Conservation (phyloP, 208 protist species). For the Naegleria gruberi region DNA sequence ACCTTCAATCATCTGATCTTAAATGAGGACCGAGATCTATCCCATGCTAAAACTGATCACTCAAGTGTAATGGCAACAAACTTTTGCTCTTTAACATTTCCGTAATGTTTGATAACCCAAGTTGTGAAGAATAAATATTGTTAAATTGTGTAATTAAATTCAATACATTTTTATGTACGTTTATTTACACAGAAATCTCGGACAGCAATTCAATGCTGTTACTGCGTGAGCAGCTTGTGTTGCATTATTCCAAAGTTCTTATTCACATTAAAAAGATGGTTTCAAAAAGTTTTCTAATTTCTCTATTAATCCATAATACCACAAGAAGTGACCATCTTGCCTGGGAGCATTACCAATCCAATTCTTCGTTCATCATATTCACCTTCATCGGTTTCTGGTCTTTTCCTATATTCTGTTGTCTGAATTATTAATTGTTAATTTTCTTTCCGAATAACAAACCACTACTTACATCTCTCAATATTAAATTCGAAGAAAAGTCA, state of each 20-base stretch:
- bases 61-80: too few species aligned
- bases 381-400: neutral
- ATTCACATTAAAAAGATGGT: too few species aligned
- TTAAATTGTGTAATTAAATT: too few species aligned
- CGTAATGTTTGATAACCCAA: too few species aligned
- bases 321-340: neutral
- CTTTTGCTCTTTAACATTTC: too few species aligned
- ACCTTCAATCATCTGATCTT: neutral
- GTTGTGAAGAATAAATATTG: too few species aligned
- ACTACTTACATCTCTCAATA: neutral
- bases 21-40: neutral
- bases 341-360: neutral
- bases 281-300: too few species aligned
- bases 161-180: too few species aligned
- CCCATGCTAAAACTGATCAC: neutral
- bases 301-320: neutral
- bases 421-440: neutral
- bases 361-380: neutral
- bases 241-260: too few species aligned
- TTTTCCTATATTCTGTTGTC: neutral
- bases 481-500: neutral
- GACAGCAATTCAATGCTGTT: too few species aligned
- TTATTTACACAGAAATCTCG: too few species aligned
- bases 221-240: too few species aligned
- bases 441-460: neutral